phyloP scores from a whole-genome alignment of 73 alveolate genomes.

The Tetrahymena elliotti region DNA sequence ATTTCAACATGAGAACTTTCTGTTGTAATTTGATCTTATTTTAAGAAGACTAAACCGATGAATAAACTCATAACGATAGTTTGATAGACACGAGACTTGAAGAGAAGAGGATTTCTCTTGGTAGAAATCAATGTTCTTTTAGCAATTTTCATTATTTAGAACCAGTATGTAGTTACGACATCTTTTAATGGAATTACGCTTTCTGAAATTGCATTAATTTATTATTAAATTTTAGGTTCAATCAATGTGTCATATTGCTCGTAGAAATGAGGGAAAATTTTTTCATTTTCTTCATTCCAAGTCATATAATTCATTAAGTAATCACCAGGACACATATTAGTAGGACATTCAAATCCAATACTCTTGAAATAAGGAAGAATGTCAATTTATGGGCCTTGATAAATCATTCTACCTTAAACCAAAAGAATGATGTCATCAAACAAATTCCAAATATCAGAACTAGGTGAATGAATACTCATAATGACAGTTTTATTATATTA shows the following conservation, averaged over 20 bases:
- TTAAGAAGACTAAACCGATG: not conserved
- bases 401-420: slow-evolving; percentile 50
- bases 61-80: not conserved
- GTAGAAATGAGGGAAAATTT: not conserved
- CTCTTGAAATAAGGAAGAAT: slow-evolving; percentile 13
- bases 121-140: not conserved
- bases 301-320: not conserved
- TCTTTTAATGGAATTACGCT: not conserved
- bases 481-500: slow-evolving; percentile 47
- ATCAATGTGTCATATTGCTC: not conserved
- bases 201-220: not conserved
- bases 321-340: slow-evolving; percentile 30
- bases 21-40: not conserved
- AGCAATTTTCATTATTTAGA: not conserved
- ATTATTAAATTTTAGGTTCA: not conserved
- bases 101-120: not conserved
- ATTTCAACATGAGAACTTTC: not conserved
- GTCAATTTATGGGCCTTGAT: slow-evolving; percentile 17
- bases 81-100: not conserved
- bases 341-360: slow-evolving; percentile 40
- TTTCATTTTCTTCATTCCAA: not conserved
- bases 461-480: slow-evolving; percentile 58
- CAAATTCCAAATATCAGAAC: slow-evolving; percentile 45
- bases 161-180: not conserved
- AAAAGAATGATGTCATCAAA: slow-evolving; percentile 51